These are phyloP conservation scores for Leptosphaerulina australis DNA, from an alignment of 2,329 filamentous ascomycete species.

Conservation along the genomic window DNA sequence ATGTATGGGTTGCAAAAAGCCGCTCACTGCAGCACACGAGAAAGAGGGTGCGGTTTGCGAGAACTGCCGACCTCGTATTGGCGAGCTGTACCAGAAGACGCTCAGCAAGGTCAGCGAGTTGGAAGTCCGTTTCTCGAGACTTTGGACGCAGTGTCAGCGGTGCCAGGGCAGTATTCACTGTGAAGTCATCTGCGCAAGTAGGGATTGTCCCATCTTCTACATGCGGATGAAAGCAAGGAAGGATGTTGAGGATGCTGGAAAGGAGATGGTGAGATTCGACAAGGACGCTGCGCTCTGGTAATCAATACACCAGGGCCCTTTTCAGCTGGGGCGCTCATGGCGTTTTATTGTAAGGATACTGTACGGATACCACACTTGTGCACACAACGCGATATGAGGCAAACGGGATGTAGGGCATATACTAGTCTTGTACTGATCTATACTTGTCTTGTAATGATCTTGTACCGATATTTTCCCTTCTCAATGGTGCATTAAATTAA, in stretches of 20 bases:
- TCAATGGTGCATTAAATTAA: too few relatives aligned
- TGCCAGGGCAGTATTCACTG: constrained; percentile 98
- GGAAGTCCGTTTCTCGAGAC: constrained; percentile 86
- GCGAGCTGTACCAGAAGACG: constrained; percentile 92
- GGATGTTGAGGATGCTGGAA: constrained; percentile 92
- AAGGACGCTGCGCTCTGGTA: constrained; percentile 76
- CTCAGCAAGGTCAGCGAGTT: constrained; percentile 87
- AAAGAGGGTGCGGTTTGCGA: constrained; percentile 84
- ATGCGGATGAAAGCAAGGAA: constrained; percentile 99
- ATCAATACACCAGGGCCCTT: background rate
- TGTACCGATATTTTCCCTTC: too few relatives aligned
- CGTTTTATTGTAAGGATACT: constrained; percentile 13
- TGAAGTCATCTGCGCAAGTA: constrained; percentile 95
- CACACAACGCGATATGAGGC: background rate
- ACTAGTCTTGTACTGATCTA: too few relatives aligned
- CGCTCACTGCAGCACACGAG: constrained; percentile 79
- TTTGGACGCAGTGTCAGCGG: constrained; percentile 98
- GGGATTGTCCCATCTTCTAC: constrained; percentile 98
- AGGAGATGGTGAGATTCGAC: constrained; percentile 89
- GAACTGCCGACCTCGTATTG: constrained; percentile 82
- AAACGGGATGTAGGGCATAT: too few relatives aligned
- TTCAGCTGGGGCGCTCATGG: background rate
- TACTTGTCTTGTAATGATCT: too few relatives aligned
- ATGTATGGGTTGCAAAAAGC: constrained; percentile 99
- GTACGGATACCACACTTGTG: constrained; percentile 8